Evolutionary conservation across 176 grass and related monocot species (phyloP), one percentile per base, ranked within the genome.

Genomic region (Phoenix dactylifera): DNA sequence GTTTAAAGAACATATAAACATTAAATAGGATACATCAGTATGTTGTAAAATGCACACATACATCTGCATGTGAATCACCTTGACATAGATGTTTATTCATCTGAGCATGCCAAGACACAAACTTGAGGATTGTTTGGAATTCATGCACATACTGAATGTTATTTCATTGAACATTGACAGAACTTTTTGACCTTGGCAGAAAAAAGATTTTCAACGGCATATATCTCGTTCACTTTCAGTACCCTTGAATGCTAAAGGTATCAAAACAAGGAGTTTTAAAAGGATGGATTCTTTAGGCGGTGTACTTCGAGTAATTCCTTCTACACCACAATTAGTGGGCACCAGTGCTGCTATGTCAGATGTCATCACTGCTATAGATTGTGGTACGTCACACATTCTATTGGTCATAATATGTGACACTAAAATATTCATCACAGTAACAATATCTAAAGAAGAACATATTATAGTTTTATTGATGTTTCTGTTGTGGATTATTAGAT

Each of bases 141-240:
- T 7, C 35, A 44, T 44, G 10, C 35, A 14, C 10, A 44, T 12
- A 44, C 35, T 44, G 35, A 44, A 44, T 12, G 7, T 44, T 44
- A 44, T 7, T 44, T 44, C 12, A 44, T 44, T 44, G 35, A 44
- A 44, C 3, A 63, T 9, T 62, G 54, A 54, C 49, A 5, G 54
- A 63, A 23, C 62, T 14, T 25, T 51, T 71, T 51, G 18, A 74
- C 19, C 54, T 72, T 73, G 55, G 1, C 73, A 90, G 83, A 77
- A 59, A 5, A 88, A 81, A 51, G 60, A 64, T 14, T 55, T 68
- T 15, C 74, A 71, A 22, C 25, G 51, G 70, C 62, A 82, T 30
- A 92, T 98, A 7, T 75, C 58, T 73, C 87, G 93, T 0, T 98
- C 87, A 7, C 74, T 70, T 59, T 98, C 93, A 1, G 75, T 98